phyloP scores from a whole-genome alignment of 176 grass and related monocot genomes.

The Tillandsia fasciculata region DNA sequence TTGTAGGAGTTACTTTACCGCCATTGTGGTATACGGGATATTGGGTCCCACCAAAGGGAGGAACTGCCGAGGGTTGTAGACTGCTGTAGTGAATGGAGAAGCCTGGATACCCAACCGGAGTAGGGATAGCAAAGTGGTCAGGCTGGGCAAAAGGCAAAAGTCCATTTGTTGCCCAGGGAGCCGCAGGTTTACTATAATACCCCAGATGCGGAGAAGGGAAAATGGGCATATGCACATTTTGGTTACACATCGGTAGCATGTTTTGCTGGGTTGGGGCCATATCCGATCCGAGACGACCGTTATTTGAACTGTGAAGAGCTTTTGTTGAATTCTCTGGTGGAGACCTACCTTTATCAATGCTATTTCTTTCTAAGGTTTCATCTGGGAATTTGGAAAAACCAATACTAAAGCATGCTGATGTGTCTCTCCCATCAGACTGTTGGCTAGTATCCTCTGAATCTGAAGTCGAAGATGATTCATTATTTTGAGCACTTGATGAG shows the following conservation, averaged over 20 bases:
- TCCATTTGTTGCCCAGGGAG: slow-evolving; percentile 55
- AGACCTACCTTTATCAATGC: slow-evolving; percentile 20
- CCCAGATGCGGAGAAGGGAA: slow-evolving; percentile 42
- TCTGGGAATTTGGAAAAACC: slow-evolving; percentile 1
- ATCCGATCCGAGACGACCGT: slow-evolving; percentile 26
- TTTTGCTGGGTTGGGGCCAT: slow-evolving; percentile 22
- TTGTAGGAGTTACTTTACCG: slow-evolving; percentile 8
- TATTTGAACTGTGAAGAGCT: slow-evolving; percentile 11
- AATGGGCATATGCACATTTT: slow-evolving; percentile 33
- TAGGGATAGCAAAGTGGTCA: slow-evolving; percentile 29
- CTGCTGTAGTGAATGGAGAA: slow-evolving; percentile 44
- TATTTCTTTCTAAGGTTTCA: slow-evolving; percentile 24
- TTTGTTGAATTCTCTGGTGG: slow-evolving; percentile 41
- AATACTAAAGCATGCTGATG: slow-evolving; percentile 3
- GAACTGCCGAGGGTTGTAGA: slow-evolving; percentile 41
- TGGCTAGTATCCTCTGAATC: slow-evolving; percentile 67
- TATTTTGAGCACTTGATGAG: slow-evolving; percentile 51
- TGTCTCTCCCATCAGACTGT: slow-evolving; percentile 31
- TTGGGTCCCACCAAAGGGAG: slow-evolving; percentile 42
- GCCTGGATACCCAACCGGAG: slow-evolving; percentile 34
- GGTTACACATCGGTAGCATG: slow-evolving; percentile 26
- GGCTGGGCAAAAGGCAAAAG: slow-evolving; percentile 47
- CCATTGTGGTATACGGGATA: slow-evolving; percentile 29
- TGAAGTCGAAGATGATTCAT: slow-evolving; percentile 61
- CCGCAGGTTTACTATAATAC: slow-evolving; percentile 29